phyloP scores from a whole-genome alignment of 306 rosid species.

The Clitoria ternatea region DNA sequence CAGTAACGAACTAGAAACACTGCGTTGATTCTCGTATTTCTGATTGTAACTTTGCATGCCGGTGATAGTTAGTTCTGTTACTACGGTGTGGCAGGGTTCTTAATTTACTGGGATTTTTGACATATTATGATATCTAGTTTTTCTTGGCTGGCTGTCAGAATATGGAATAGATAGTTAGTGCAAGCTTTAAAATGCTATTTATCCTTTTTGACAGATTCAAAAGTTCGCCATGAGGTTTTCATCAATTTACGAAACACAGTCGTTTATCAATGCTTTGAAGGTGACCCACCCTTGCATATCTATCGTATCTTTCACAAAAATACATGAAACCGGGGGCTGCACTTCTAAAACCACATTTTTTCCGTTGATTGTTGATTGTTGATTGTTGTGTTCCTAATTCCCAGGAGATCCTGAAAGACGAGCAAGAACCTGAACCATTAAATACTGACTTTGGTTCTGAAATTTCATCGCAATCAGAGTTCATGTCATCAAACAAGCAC shows the following conservation, averaged over 20 bases:
- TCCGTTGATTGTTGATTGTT: slow-evolving; percentile 14
- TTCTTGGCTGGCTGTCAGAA: neutral
- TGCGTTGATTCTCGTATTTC: neutral
- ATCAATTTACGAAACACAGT: slow-evolving; percentile 51
- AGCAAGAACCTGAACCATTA: slow-evolving; percentile 40
- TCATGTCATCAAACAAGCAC: slow-evolving; percentile 52
- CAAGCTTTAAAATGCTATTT: neutral
- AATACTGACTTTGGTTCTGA: slow-evolving; percentile 55
- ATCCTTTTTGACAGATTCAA: slow-evolving; percentile 49
- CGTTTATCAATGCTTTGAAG: slow-evolving; percentile 56
- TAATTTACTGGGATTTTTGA: too few species aligned
- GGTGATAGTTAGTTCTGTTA: neutral
- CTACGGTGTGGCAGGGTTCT: neutral
- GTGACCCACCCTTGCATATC: slow-evolving; percentile 18
- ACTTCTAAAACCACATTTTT: neutral
- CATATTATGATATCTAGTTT: neutral
- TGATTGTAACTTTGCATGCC: neutral
- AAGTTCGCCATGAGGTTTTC: slow-evolving; percentile 77
- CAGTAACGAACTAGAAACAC: neutral
- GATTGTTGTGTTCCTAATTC: slow-evolving; percentile 21
- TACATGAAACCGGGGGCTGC: neutral
- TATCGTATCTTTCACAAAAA: neutral
- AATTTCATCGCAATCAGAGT: slow-evolving; percentile 63
- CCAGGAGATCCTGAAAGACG: slow-evolving; percentile 59
- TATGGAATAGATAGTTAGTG: neutral